Percentiles rank a stretch among this genome's conserved stretches.
phyloP scores from a whole-genome alignment of 169 alveolate species.

The Amoebophrya sp. region DNA sequence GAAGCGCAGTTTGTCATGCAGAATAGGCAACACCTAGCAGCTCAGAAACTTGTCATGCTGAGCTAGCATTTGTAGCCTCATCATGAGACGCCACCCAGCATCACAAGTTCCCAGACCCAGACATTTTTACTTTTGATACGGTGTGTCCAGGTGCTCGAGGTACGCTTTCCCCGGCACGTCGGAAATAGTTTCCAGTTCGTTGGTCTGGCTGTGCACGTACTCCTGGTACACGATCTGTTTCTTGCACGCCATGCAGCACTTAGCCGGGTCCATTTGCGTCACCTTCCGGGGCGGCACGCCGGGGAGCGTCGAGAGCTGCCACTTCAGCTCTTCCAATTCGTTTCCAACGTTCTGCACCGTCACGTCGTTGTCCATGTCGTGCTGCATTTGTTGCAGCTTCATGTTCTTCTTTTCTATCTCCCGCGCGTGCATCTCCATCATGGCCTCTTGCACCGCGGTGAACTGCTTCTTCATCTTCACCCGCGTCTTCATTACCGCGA shows the following conservation, averaged over 20 bases:
- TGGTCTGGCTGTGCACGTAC: neutral
- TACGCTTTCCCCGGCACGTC: neutral
- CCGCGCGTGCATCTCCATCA: neutral
- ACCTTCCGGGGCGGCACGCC: neutral
- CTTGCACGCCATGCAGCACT: neutral
- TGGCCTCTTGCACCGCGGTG: neutral
- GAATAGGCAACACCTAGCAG: too few relatives aligned
- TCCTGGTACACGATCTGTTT: neutral
- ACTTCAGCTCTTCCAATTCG: neutral
- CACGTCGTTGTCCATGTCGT: neutral
- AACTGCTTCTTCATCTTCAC: neutral
- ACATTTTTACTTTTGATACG: too few relatives aligned
- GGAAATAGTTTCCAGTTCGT: neutral
- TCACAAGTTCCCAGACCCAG: too few relatives aligned
- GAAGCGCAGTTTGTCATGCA: too few relatives aligned
- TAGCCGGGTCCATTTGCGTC: neutral
- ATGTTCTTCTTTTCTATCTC: neutral
- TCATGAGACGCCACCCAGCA: too few relatives aligned
- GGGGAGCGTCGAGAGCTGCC: neutral
- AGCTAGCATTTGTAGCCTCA: too few relatives aligned
- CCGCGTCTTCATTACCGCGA: neutral
- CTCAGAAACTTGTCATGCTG: too few relatives aligned
- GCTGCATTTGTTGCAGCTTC: neutral
- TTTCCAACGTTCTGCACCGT: neutral
- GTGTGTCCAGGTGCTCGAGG: too few relatives aligned